Conservation (phyloP, 768 basidiomycete species). For the Tephrocybe sp. region DNA sequence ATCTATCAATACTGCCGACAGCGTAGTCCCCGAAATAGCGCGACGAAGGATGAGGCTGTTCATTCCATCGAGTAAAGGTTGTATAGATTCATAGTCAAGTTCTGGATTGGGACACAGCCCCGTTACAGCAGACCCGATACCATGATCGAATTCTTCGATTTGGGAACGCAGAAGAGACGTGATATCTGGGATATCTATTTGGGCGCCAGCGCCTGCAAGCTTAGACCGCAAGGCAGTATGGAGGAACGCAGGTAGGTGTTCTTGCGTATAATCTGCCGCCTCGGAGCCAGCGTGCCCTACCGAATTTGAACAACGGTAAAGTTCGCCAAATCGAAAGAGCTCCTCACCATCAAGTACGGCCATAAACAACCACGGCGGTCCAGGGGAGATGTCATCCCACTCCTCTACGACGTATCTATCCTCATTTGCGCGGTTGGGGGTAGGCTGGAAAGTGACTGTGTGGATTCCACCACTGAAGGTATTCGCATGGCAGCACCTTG, state of each 20-base stretch:
- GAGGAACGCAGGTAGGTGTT: slow-evolving; percentile 8
- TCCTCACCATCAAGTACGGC: slow-evolving; percentile 13
- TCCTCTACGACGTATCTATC: slow-evolving; percentile 14
- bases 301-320: background rate
- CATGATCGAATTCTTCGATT: slow-evolving; percentile 11
- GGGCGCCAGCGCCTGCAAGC: background rate
- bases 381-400: slow-evolving; percentile 11
- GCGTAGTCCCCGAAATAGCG: slow-evolving; percentile 11
- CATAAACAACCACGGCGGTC: slow-evolving; percentile 12
- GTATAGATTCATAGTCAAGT: background rate
- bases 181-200: background rate
- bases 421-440: slow-evolving; percentile 5
- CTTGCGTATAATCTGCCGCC: slow-evolving; percentile 7
- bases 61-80: slow-evolving; percentile 3
- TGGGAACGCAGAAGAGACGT: slow-evolving; percentile 5
- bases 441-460: slow-evolving; percentile 15
- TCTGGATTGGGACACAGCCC: slow-evolving; percentile 7
- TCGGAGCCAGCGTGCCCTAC: slow-evolving; percentile 12
- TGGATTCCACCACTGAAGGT: slow-evolving; percentile 6
- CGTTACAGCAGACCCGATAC: slow-evolving; percentile 9
- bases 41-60: slow-evolving; percentile 4
- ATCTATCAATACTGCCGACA: slow-evolving; percentile 12
- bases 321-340: no score
- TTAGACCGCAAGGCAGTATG: slow-evolving; percentile 8
- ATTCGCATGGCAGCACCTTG: background rate